Evolutionary conservation across 768 basidiomycete genomes (phyloP).

Genomic region (Macrolepiota fuliginosa): DNA sequence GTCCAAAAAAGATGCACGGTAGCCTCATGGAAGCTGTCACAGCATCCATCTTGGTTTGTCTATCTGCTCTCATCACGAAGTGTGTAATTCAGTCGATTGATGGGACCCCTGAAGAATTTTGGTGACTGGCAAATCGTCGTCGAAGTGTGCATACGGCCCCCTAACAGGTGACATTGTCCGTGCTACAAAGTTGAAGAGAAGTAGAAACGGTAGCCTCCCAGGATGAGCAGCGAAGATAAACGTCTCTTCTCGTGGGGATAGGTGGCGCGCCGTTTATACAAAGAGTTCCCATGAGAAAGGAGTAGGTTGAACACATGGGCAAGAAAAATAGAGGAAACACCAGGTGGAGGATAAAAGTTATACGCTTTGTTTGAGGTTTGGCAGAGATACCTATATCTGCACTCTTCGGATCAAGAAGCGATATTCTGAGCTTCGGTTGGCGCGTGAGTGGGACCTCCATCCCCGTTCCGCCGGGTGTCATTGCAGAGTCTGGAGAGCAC

Average conservation of each 20-base stretch:
- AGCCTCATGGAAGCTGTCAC: conserved; percentile 8
- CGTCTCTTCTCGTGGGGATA: background rate
- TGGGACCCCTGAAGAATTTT: background rate
- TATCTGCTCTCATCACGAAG: conserved; percentile 6
- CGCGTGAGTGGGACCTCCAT: background rate
- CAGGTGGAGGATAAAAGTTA: background rate
- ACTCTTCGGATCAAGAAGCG: background rate
- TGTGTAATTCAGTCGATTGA: background rate
- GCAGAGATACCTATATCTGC: background rate
- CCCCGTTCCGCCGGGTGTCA: background rate
- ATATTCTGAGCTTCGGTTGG: background rate
- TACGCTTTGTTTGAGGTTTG: background rate
- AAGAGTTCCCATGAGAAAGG: conserved; percentile 5
- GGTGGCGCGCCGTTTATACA: background rate
- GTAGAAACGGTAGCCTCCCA: background rate
- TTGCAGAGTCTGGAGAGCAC: background rate
- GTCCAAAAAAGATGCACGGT: conserved; percentile 4
- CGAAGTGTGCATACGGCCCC: background rate
- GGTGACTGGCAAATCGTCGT: background rate
- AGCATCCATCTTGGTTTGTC: background rate
- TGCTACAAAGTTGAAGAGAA: background rate
- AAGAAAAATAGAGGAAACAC: background rate
- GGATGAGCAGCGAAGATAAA: background rate
- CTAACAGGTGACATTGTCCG: conserved; percentile 6
- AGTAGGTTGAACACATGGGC: background rate